Percentiles rank a stretch among this genome's conserved stretches.
Conservation (phyloP, 805 yeast species). For the Ogataea chonburiensis region DNA sequence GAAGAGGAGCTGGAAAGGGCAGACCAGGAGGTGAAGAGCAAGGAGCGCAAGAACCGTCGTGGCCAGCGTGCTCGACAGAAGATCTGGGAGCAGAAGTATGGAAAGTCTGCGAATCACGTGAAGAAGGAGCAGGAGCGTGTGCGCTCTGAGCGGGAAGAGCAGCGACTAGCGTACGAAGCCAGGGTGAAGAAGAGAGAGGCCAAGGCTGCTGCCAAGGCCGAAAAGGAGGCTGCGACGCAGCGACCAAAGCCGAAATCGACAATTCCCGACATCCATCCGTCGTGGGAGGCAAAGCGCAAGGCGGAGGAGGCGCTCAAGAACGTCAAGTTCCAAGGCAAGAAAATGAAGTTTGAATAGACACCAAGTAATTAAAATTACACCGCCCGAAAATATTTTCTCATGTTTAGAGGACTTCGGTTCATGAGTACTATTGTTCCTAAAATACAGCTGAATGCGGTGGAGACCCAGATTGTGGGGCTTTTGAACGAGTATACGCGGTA, state of each 20-base stretch:
- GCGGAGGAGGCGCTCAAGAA: slow-evolving; percentile 65
- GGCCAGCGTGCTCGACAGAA: slow-evolving; percentile 97
- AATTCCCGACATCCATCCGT: slow-evolving; percentile 71
- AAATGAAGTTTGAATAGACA: slow-evolving; percentile 61
- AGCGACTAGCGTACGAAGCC: slow-evolving; percentile 67
- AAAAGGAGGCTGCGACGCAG: slow-evolving; percentile 18
- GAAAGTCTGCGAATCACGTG: slow-evolving; percentile 79
- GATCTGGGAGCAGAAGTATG: slow-evolving; percentile 93
- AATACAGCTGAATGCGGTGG: slow-evolving; percentile 24
- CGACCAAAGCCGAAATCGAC: neutral
- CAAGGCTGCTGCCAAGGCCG: slow-evolving; percentile 13
- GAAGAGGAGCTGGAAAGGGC: slow-evolving; percentile 48
- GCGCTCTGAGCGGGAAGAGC: slow-evolving; percentile 54
- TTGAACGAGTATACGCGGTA: slow-evolving; percentile 28
- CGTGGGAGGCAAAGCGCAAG: slow-evolving; percentile 89
- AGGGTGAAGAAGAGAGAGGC: slow-evolving; percentile 61
- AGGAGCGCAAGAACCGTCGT: slow-evolving; percentile 78
- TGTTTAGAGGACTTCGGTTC: slow-evolving; percentile 4
- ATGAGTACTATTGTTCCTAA: slow-evolving; percentile 14
- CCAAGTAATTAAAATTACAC: slow-evolving; percentile 1
- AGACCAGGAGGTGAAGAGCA: slow-evolving; percentile 49
- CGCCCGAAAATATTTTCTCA: slow-evolving; percentile 5
- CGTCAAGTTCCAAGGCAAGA: slow-evolving; percentile 79
- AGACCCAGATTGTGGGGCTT: slow-evolving; percentile 25
- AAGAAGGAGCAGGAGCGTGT: slow-evolving; percentile 58